phyloP scores from a whole-genome alignment of 306 rosid species.

The Purshia tridentata region DNA sequence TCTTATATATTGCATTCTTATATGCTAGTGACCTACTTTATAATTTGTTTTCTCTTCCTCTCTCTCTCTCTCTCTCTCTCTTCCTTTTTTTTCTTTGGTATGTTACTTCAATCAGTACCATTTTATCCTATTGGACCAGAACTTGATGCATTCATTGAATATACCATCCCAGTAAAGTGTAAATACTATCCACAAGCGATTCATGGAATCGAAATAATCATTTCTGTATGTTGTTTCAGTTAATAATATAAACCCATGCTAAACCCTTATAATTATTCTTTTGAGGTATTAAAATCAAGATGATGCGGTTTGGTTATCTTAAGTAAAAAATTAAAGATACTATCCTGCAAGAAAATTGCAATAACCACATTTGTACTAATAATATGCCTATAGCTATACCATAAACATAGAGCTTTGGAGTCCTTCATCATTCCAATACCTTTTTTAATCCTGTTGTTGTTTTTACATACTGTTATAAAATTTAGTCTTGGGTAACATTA shows the following conservation, averaged over 20 bases:
- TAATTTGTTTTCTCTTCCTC: slow-evolving; percentile 2
- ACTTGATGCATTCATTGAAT: slow-evolving; percentile 34
- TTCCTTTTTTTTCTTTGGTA: background rate
- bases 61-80: background rate
- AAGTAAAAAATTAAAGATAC: background rate
- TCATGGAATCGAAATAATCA: slow-evolving; percentile 30
- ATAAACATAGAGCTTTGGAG: background rate
- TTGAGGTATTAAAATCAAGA: background rate
- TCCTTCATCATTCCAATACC: background rate
- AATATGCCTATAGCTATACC: background rate
- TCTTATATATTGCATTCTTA: slow-evolving; percentile 32
- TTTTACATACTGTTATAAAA: slow-evolving; percentile 7
- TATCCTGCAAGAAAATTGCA: background rate
- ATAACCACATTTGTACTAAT: background rate
- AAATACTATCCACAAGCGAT: slow-evolving; percentile 20
- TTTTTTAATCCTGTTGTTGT: background rate
- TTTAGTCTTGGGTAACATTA: background rate
- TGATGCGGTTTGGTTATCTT: background rate
- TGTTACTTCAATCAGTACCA: slow-evolving; percentile 13
- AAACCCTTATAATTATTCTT: background rate
- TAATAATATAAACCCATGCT: background rate
- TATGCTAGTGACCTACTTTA: background rate
- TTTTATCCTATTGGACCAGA: slow-evolving; percentile 12
- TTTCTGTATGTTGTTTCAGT: slow-evolving; percentile 17
- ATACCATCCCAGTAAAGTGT: background rate